These are phyloP conservation scores for Morella rubra DNA, from an alignment of 306 rosid genomes.

Conservation along the genomic window DNA sequence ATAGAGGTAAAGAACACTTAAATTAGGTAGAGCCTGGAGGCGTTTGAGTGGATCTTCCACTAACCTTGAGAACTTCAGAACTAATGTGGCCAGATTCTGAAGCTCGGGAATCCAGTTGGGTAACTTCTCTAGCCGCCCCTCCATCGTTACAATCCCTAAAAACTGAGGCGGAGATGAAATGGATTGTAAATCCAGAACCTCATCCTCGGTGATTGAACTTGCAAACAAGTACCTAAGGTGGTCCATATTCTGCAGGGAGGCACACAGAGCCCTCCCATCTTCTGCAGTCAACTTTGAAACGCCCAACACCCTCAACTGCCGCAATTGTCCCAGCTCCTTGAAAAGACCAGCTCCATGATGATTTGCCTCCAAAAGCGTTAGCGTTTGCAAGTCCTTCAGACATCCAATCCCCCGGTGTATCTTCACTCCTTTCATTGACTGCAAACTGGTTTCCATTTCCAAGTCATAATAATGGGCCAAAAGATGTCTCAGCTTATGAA, in stretches of 20 bases:
- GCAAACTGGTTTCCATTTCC: too few relatives aligned
- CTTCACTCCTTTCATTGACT: too few relatives aligned
- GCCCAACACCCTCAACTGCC: not conserved
- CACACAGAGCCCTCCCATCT: not conserved
- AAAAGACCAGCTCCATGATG: too few relatives aligned
- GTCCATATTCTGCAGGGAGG: constrained; percentile 6
- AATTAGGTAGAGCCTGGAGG: not conserved
- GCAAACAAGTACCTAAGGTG: constrained; percentile 7
- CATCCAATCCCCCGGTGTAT: too few relatives aligned
- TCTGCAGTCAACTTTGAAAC: not conserved
- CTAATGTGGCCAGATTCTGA: not conserved
- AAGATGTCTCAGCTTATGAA: too few relatives aligned
- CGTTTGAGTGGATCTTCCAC: constrained; percentile 8
- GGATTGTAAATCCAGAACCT: constrained; percentile 12
- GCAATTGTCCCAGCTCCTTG: too few relatives aligned
- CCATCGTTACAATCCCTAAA: constrained; percentile 1
- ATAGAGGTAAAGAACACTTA: not conserved
- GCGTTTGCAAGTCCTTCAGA: too few relatives aligned
- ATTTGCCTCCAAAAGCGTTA: too few relatives aligned
- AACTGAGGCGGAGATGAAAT: constrained; percentile 1
- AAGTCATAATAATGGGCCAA: too few relatives aligned
- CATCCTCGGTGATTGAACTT: constrained; percentile 8
- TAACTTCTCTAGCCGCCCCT: constrained; percentile 13
- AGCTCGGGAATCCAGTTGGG: constrained; percentile 29
- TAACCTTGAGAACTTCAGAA: not conserved